Evolutionary conservation across 352 stramenopile genomes (phyloP).

Genomic region (Albugo candida): DNA sequence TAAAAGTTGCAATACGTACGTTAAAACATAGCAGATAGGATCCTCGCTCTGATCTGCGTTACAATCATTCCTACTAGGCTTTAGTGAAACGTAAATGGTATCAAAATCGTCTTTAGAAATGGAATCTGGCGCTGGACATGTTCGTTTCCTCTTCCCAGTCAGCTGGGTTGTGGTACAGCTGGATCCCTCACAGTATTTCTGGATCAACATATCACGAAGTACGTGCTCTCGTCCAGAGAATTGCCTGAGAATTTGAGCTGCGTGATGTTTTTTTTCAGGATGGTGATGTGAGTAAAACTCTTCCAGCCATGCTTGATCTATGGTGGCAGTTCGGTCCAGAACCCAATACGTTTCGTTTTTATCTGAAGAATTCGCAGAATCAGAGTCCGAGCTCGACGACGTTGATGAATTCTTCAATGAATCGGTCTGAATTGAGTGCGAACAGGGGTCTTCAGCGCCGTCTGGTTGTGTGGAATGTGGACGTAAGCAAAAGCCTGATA

Average conservation of each 20-base stretch:
- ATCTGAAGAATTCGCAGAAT: constrained; percentile 9
- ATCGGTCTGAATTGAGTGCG: neutral
- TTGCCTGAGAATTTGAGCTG: constrained; percentile 30
- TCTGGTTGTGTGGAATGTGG: neutral
- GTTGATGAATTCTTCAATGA: constrained; percentile 2
- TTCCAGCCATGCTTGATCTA: constrained; percentile 29
- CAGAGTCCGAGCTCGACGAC: constrained; percentile 9
- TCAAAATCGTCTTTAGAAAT: no score
- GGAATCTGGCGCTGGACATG: neutral
- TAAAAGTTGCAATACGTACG: constrained; percentile 6
- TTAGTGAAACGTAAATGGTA: no score
- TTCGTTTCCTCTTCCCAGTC: neutral
- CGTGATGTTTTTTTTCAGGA: constrained; percentile 22
- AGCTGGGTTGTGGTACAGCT: no score
- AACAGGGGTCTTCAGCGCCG: neutral
- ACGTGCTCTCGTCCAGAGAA: constrained; percentile 41
- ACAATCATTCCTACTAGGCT: neutral
- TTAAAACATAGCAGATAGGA: constrained; percentile 18
- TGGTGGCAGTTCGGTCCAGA: constrained; percentile 8
- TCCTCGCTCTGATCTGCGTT: neutral
- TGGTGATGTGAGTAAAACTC: constrained; percentile 34
- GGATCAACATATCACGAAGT: constrained; percentile 32
- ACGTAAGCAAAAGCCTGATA: no score
- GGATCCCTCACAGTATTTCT: constrained; percentile 19
- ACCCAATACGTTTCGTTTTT: constrained; percentile 1